Base-by-base conservation (phyloP, 352 stramenopile genomes). In the Phytophthora citrophthora region DNA sequence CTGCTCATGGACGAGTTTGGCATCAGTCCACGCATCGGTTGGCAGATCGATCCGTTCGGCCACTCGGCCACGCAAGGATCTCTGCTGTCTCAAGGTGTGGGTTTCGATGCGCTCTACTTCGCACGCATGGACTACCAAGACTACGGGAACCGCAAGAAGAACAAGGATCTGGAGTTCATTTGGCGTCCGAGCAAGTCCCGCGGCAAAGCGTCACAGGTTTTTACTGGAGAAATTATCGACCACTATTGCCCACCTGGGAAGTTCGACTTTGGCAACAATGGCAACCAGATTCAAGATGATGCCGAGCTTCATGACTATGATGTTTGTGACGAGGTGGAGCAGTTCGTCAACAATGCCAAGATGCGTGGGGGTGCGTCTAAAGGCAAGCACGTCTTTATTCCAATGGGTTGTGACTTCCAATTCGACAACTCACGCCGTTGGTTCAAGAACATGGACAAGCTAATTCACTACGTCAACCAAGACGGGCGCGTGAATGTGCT, bases 21-120 rank as follows among this genome's bases (percentile, higher is more conserved):
- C 45, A 77, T 94, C 15, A 93, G 93, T 43, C 97, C 97, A 10
- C 94, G 81, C n/a, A 97, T 98, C 27, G 96, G 91, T 13, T 99
- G 97, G 97, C 96, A 99, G 70, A 97, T 99, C 58, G 97, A 99
- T 81, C 97, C 97, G 16, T 99, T 99, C 64, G 97, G 88, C 5
- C 88, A 96, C 60, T 94, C 86, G 50, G 76, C 94, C 2, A 98
- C 95, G 13, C 95, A 99, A 61, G 94, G 89, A 5, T 97, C 87
- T 31, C 72, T 98, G 20, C 70, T 99, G 24, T 97, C 90, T 0
- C 75, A 83, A 5, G 87, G 91, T 26, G 83, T 98, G 16, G 97
- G 96, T 40, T 99, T 99, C 64, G 91, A 99, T 52, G 95, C 95
- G 12, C 71, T 99, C 1, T 99, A 98, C 72, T 99, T 99, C 76